Evolutionary conservation across 345 rosid species (phyloP), one percentile per base, ranked within the genome.

Genomic region (Xanthoceras sorbifolium): DNA sequence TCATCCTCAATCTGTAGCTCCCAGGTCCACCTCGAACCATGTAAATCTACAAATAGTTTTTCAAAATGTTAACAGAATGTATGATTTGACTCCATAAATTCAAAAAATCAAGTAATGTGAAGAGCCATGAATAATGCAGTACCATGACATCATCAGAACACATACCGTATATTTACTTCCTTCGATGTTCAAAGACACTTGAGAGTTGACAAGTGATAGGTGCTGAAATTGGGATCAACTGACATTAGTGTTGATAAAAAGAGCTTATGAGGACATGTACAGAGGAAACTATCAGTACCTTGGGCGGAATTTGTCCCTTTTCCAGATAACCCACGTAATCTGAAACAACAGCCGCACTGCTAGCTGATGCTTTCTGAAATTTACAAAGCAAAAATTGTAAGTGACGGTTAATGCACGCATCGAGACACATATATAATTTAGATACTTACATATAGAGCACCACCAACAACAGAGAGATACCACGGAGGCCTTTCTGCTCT

Each of bases 241-340:
- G 15, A 62, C 36, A 79, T 81, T 64, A 68, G 70, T 79, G 42
- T 74, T 60, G 62, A 71, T 77, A 71, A 63, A 63, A 68, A 20
- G 31, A 64, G 79, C 54, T 20, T 67, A 76, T 36, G n/a, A 42
- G 61, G 28, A 61, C n/a, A 65, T 38, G 60, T 65, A 59, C 32
- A 70, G 12, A 50, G 74, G 50, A 31, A 50, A 4, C 31, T 61
- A 34, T 74, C 57, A 14, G 64, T 82, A 97, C 99, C 99, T 92
- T 97, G 74, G 99, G 99, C 78, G 99, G 99, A 71, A 97, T 97
- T 90, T 97, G 99, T 50, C 99, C 99, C 89, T 97, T 97, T 80
- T 97, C 98, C 52, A 97, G 94, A 80, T 94, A 97, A 82, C 99
- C 99, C 77, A 97, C 74, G 72, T 97, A 97, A 89, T 97, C 98